Conservation (phyloP, 163 green algal genomes). For the Volvox carteri region DNA sequence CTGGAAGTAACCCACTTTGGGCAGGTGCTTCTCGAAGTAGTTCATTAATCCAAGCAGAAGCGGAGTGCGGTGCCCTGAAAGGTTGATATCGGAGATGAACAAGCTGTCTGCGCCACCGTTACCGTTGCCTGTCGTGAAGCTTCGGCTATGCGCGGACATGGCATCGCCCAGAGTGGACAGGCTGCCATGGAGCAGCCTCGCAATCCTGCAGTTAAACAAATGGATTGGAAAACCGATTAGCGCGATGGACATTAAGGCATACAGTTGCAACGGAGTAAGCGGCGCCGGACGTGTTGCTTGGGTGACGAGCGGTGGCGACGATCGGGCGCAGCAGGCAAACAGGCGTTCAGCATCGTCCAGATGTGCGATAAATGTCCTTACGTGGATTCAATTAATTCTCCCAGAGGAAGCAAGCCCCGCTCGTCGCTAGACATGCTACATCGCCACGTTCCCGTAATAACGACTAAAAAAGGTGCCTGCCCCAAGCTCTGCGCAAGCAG, state of each 20-base stretch:
- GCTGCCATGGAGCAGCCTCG: neutral
- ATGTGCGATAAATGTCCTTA: neutral
- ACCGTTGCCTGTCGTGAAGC: neutral
- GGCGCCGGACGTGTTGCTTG: neutral
- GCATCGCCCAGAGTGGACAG: neutral
- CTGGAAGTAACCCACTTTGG: slow-evolving; percentile 82
- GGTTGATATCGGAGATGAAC: slow-evolving; percentile 15
- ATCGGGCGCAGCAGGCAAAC: neutral
- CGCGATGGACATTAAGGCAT: no score
- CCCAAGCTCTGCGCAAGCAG: no score
- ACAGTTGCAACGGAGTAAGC: neutral
- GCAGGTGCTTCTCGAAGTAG: slow-evolving; percentile 78
- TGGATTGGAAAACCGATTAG: neutral
- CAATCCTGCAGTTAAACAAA: neutral
- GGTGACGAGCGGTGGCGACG: neutral
- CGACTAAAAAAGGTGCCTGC: no score
- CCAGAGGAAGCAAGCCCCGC: neutral
- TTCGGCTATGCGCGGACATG: neutral
- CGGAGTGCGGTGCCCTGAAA: slow-evolving; percentile 46
- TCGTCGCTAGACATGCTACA: no score
- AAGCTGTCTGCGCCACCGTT: neutral
- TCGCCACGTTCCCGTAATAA: no score
- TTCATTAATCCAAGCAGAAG: slow-evolving; percentile 78
- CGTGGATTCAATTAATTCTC: neutral
- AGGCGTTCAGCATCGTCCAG: neutral